phyloP scores from a whole-genome alignment of 2,329 filamentous ascomycete species.

The Podosphaera fusca region DNA sequence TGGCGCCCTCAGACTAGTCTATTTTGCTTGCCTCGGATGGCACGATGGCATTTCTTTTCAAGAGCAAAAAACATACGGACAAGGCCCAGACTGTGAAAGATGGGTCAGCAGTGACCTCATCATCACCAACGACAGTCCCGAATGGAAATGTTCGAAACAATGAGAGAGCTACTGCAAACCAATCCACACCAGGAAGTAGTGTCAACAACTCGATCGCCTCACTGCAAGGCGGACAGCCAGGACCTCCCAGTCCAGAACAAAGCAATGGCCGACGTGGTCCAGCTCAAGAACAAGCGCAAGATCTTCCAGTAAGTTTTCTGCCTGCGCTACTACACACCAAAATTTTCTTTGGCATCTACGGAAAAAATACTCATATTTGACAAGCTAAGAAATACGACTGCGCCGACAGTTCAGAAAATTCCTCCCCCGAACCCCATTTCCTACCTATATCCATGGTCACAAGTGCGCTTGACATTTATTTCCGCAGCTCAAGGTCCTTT shows the following conservation, averaged over 20 bases:
- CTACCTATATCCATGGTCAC: slow-evolving; percentile 89
- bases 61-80: slow-evolving; percentile 56
- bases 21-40: slow-evolving; percentile 14
- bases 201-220: slow-evolving; percentile 38
- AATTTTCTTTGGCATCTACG: neutral
- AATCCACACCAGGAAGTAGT: slow-evolving; percentile 36
- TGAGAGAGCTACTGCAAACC: slow-evolving; percentile 34
- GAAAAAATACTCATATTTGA: slow-evolving; percentile 2
- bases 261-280: slow-evolving; percentile 33
- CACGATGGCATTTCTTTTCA: slow-evolving; percentile 61
- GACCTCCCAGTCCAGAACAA: slow-evolving; percentile 19
- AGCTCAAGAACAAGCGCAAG: slow-evolving; percentile 12
- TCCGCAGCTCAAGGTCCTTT: slow-evolving; percentile 69
- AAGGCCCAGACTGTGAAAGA: slow-evolving; percentile 24
- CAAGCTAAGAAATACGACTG: slow-evolving; percentile 29
- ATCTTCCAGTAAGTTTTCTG: slow-evolving; percentile 19
- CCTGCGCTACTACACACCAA: neutral
- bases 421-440: slow-evolving; percentile 35
- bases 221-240: slow-evolving; percentile 22
- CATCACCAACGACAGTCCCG: slow-evolving; percentile 24
- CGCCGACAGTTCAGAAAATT: slow-evolving; percentile 14
- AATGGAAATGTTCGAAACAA: slow-evolving; percentile 22
- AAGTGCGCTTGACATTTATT: slow-evolving; percentile 67
- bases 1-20: slow-evolving; percentile 1
- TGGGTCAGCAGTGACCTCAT: slow-evolving; percentile 9